Conservation (phyloP, 176 grass and related monocot species). For the Zizania latifolia region DNA sequence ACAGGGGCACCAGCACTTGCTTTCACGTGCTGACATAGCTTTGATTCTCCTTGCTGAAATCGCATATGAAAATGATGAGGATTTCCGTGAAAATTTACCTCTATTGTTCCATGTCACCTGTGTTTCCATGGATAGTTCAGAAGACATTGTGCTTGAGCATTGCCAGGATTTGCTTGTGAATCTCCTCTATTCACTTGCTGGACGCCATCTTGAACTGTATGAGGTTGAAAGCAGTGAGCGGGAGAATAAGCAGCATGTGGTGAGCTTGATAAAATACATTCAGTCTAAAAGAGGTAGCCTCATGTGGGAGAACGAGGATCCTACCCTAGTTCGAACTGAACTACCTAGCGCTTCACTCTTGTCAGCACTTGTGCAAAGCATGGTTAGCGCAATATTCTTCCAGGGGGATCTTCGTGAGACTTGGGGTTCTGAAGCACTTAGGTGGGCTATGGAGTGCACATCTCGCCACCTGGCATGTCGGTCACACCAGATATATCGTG, state of each 20-base stretch:
- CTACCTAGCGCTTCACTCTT: conserved; percentile 77
- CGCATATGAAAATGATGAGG: conserved; percentile 96
- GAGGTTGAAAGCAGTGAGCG: conserved; percentile 84
- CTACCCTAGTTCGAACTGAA: conserved; percentile 67
- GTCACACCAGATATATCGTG: conserved; percentile 95
- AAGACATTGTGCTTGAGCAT: conserved; percentile 96
- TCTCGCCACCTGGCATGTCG: conserved; percentile 84
- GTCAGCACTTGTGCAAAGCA: conserved; percentile 88
- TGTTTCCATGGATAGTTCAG: conserved; percentile 98
- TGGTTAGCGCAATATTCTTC: conserved; percentile 98
- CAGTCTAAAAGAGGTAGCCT: conserved; percentile 94
- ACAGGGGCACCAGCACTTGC: conserved; percentile 90
- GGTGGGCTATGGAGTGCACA: conserved; percentile 98
- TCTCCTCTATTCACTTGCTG: conserved; percentile 92
- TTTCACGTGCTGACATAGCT: conserved; percentile 96
- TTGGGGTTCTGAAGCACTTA: conserved; percentile 93
- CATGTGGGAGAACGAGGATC: conserved; percentile 99
- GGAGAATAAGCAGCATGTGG: conserved; percentile 95
- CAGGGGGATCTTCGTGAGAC: conserved; percentile 95
- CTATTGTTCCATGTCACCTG: conserved; percentile 94
- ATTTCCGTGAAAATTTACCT: conserved; percentile 95
- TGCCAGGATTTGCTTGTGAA: conserved; percentile 98
- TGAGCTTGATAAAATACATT: conserved; percentile 96
- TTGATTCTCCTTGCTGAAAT: conserved; percentile 98
- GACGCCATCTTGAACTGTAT: conserved; percentile 86